Evolutionary conservation across 345 rosid genomes (phyloP).

Genomic region (Toxicodendron radicans): DNA sequence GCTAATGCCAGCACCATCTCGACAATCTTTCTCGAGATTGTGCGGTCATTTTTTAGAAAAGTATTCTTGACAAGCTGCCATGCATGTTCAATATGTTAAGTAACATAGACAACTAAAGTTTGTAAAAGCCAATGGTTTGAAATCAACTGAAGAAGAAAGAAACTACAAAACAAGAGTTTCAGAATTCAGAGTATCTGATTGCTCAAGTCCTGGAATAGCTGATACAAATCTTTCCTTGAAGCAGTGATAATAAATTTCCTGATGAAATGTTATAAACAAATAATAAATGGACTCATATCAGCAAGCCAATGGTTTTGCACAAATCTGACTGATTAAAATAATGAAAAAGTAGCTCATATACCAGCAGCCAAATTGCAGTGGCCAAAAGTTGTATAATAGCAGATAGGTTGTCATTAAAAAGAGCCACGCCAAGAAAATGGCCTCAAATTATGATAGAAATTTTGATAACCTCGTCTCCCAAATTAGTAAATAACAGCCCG

Average conservation of each 20-base stretch:
- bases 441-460: neutral
- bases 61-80: conserved; percentile 30
- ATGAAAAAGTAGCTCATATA: neutral
- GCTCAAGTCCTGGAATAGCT: neutral
- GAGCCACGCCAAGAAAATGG: neutral
- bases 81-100: neutral
- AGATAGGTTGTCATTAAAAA: neutral
- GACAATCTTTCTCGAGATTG: conserved; percentile 28
- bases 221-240: conserved; percentile 4
- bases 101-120: neutral
- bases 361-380: neutral
- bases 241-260: neutral
- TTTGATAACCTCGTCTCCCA: neutral
- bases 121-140: neutral
- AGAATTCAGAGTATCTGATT: neutral
- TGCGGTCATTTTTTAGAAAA: conserved; percentile 30
- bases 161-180: neutral
- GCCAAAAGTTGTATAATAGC: neutral
- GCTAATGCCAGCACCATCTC: conserved; percentile 33
- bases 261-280: neutral
- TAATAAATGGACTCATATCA: neutral
- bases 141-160: neutral
- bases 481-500: neutral
- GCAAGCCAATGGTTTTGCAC: too few species aligned
- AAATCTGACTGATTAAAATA: too few species aligned